A percentile compares a stretch with the other conserved stretches of the same genome.
phyloP scores from a whole-genome alignment of 2,329 filamentous ascomycete genomes.

The Xylaria sp. region DNA sequence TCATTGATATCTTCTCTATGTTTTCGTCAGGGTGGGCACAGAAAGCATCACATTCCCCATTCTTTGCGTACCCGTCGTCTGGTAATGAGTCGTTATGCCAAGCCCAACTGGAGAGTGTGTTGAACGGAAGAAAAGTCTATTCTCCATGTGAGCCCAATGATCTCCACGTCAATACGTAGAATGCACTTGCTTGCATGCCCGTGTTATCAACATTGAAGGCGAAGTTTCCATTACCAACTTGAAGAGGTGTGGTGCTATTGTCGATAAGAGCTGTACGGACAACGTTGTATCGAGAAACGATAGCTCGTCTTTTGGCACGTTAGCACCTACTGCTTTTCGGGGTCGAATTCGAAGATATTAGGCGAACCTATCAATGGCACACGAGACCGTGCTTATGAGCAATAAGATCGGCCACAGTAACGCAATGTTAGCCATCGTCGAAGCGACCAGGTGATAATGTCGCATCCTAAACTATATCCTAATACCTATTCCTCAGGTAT shows the following conservation, averaged over 20 bases:
- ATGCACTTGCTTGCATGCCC: slow-evolving; percentile 43
- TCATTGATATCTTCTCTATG: slow-evolving; percentile 47
- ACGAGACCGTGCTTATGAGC: slow-evolving; percentile 15
- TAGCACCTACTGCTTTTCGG: background rate
- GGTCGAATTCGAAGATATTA: background rate
- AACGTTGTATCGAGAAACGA: slow-evolving; percentile 44
- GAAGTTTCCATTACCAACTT: slow-evolving; percentile 49
- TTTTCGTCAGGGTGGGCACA: background rate
- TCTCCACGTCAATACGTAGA: background rate
- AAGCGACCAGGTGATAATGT: background rate
- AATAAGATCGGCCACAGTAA: slow-evolving; percentile 13
- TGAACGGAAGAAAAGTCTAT: slow-evolving; percentile 46
- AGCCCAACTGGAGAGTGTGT: slow-evolving; percentile 48
- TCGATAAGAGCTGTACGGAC: slow-evolving; percentile 42
- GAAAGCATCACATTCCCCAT: background rate
- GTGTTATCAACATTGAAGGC: slow-evolving; percentile 49
- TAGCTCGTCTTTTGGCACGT: slow-evolving; percentile 32
- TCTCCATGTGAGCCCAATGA: background rate
- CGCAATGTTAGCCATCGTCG: slow-evolving; percentile 5
- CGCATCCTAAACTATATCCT: background rate
- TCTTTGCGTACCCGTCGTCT: slow-evolving; percentile 44
- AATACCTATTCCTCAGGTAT: background rate
- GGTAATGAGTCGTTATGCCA: slow-evolving; percentile 53
- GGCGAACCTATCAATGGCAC: slow-evolving; percentile 34
- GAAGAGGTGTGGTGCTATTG: slow-evolving; percentile 46